Evolutionary conservation across 495 filamentous ascomycete genomes (phyloP).

Genomic region (Xylaria sp.): DNA sequence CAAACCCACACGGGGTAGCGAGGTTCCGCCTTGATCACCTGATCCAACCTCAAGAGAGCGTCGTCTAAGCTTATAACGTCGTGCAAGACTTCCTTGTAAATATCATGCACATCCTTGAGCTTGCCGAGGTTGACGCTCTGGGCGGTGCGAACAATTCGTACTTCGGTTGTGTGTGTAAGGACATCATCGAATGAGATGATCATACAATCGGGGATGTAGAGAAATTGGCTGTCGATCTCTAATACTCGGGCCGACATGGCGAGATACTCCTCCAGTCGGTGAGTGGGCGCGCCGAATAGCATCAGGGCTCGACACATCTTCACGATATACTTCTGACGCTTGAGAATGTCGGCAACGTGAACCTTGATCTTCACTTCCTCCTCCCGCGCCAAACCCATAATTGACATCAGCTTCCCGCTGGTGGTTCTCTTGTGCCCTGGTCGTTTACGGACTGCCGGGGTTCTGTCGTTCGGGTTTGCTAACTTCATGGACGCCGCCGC

Average conservation of each 20-base stretch:
- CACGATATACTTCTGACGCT: constrained; percentile 79
- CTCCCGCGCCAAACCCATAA: constrained; percentile 42
- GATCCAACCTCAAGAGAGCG: constrained; percentile 71
- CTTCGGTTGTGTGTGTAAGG: constrained; percentile 86
- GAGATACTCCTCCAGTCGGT: constrained; percentile 80
- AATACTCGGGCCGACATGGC: constrained; percentile 84
- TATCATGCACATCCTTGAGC: constrained; percentile 78
- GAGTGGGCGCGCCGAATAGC: constrained; percentile 77
- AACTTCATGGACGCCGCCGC: constrained; percentile 55
- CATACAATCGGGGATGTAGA: constrained; percentile 93
- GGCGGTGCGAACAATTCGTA: constrained; percentile 75
- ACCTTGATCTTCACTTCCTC: constrained; percentile 80
- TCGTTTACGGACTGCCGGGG: constrained; percentile 26
- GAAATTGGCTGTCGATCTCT: constrained; percentile 84
- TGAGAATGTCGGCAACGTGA: constrained; percentile 79
- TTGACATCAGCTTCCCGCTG: constrained; percentile 47
- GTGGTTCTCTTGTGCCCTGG: constrained; percentile 32
- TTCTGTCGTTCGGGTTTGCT: constrained; percentile 42
- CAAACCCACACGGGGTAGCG: constrained; percentile 70
- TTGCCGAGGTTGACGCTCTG: constrained; percentile 85
- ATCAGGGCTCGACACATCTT: constrained; percentile 87
- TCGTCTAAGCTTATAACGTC: constrained; percentile 83
- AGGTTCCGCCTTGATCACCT: constrained; percentile 63
- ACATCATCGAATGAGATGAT: constrained; percentile 90
- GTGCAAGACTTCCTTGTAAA: constrained; percentile 92